A percentile compares a stretch with the other conserved stretches of the same genome.
Evolutionary conservation across 306 rosid species (phyloP).

Genomic region (Prunus mume): DNA sequence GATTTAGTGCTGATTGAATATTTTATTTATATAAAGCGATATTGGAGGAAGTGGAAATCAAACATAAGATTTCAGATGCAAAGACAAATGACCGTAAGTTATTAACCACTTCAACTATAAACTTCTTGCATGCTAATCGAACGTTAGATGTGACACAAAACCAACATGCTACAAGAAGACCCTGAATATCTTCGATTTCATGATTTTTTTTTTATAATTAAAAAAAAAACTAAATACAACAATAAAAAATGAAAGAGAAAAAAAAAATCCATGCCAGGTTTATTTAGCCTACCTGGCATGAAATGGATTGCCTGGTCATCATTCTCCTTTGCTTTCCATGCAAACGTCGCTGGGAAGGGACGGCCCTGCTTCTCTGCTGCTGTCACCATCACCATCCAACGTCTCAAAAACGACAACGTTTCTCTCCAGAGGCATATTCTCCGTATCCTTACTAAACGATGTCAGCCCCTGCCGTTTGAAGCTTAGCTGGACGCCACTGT

Average conservation of each 20-base stretch:
- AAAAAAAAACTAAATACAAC: too few species aligned
- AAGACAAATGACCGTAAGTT: too few species aligned
- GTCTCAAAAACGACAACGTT: background rate
- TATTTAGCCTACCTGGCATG: background rate
- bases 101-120: too few species aligned
- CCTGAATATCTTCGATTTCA: too few species aligned
- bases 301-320: background rate
- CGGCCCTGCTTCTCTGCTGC: background rate
- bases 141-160: too few species aligned
- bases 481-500: slow-evolving; percentile 1
- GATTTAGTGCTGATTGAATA: too few species aligned
- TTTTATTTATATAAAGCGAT: too few species aligned
- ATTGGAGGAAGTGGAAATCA: too few species aligned
- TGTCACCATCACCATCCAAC: background rate
- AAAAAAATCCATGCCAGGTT: background rate
- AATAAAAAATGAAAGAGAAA: too few species aligned
- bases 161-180: too few species aligned
- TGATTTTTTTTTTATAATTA: too few species aligned
- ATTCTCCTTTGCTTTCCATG: background rate
- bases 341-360: background rate
- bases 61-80: too few species aligned
- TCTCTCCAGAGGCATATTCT: background rate
- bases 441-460: background rate
- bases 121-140: fast-evolving
- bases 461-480: background rate